Conservation (phyloP, 1,284 basidiomycete species). For the Pterulicium gracile region DNA sequence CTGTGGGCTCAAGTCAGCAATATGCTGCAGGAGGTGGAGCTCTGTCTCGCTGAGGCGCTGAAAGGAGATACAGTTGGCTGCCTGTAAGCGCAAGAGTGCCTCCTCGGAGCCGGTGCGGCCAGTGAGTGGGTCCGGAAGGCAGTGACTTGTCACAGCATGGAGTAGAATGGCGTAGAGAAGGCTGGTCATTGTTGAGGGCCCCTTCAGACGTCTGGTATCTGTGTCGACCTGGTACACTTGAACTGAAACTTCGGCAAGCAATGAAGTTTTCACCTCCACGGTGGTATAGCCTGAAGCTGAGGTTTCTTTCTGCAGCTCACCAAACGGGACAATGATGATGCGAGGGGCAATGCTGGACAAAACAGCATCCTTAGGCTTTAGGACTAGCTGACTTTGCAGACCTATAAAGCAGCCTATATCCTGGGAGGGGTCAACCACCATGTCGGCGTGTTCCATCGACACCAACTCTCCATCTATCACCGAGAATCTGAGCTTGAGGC, state of each 20-base stretch:
- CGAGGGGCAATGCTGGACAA: no score
- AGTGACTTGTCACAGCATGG: constrained; percentile 18
- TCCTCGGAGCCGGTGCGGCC: constrained; percentile 18
- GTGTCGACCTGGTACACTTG: constrained; percentile 14
- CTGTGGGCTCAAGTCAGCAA: constrained; percentile 14
- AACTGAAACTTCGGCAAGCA: neutral
- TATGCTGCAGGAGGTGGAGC: constrained; percentile 11
- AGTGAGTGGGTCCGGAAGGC: constrained; percentile 19
- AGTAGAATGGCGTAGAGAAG: constrained; percentile 16
- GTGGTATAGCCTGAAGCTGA: neutral
- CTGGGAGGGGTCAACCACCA: constrained; percentile 14
- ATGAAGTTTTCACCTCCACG: neutral
- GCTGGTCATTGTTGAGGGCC: constrained; percentile 13
- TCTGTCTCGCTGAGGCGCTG: constrained; percentile 11
- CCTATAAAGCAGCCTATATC: constrained; percentile 23
- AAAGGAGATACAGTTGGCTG: constrained; percentile 16
- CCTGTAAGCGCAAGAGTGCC: constrained; percentile 15
- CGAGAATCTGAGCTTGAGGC: no score
- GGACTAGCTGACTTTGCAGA: constrained; percentile 27
- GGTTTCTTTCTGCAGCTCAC: neutral
- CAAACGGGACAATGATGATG: neutral
- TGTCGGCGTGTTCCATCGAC: no score
- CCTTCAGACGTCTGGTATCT: constrained; percentile 14
- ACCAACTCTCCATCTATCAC: no score
- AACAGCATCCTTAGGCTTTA: no score